Evolutionary conservation across 2,329 filamentous ascomycete genomes (phyloP).

Genomic region (Chrysoporthe austroafricana): DNA sequence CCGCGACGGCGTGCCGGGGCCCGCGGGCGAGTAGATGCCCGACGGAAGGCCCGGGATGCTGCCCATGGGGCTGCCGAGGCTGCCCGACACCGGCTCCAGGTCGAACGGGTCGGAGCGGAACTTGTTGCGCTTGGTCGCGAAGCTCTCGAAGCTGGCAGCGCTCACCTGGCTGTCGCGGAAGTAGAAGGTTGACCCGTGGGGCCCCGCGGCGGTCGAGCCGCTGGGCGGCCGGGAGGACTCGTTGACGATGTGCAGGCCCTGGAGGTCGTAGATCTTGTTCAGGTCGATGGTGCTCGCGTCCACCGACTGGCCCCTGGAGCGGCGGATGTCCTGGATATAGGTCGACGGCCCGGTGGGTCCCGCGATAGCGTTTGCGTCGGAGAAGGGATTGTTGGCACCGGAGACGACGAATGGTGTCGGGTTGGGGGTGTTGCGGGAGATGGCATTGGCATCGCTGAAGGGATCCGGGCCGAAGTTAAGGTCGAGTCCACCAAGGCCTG

Average conservation of each 20-base stretch:
- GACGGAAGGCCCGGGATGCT: slow-evolving; percentile 37
- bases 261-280: slow-evolving; percentile 26
- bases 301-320: slow-evolving; percentile 53
- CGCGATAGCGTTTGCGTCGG: slow-evolving; percentile 51
- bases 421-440: slow-evolving; percentile 44
- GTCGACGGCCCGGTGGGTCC: slow-evolving; percentile 38
- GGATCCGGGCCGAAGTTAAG: slow-evolving; percentile 47
- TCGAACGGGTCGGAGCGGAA: slow-evolving; percentile 69
- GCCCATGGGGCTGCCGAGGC: slow-evolving; percentile 32
- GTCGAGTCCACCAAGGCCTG: slow-evolving; percentile 43
- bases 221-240: slow-evolving; percentile 28
- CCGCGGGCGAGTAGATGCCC: slow-evolving; percentile 30
- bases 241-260: slow-evolving; percentile 17
- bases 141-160: slow-evolving; percentile 50
- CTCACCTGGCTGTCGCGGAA: slow-evolving; percentile 43
- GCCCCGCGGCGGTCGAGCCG: background rate
- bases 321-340: slow-evolving; percentile 53
- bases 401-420: slow-evolving; percentile 41
- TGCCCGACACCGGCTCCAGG: slow-evolving; percentile 57
- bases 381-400: slow-evolving; percentile 50
- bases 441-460: slow-evolving; percentile 53
- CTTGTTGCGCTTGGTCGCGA: slow-evolving; percentile 54
- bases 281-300: slow-evolving; percentile 36
- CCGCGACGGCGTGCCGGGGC: slow-evolving; percentile 29
- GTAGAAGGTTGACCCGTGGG: slow-evolving; percentile 30